Percentiles rank a stretch among this genome's conserved stretches.
These are phyloP conservation scores for Acer campestre DNA, from an alignment of 345 rosid genomes.

Conservation along the genomic window DNA sequence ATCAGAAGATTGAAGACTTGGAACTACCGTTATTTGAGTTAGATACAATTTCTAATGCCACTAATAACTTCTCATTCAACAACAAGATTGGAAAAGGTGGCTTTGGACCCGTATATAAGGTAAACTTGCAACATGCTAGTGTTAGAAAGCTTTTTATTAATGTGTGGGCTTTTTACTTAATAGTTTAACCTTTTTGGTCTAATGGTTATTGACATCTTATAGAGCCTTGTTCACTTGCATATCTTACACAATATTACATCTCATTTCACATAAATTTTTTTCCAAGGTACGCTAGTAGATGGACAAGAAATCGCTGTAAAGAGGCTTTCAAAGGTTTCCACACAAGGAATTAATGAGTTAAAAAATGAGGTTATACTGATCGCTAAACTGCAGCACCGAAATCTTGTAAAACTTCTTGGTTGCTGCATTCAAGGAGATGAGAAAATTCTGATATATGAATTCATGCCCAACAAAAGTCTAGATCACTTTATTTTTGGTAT, in stretches of 20 bases:
- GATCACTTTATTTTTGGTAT: constrained; percentile 39
- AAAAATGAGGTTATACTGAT: constrained; percentile 24
- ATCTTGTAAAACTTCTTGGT: constrained; percentile 45
- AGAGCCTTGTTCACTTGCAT: no score
- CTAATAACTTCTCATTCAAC: constrained; percentile 16
- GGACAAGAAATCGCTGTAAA: constrained; percentile 32
- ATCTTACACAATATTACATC: neutral
- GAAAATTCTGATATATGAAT: constrained; percentile 38
- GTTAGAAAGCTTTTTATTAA: neutral
- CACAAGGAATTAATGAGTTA: constrained; percentile 25
- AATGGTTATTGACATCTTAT: no score
- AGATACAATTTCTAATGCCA: constrained; percentile 23
- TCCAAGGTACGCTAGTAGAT: constrained; percentile 15
- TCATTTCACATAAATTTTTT: neutral
- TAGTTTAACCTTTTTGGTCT: no score
- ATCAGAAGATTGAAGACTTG: constrained; percentile 11
- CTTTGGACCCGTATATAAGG: constrained; percentile 35
- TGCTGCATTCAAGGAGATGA: constrained; percentile 40
- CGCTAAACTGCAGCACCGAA: constrained; percentile 43
- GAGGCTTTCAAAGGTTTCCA: constrained; percentile 23
- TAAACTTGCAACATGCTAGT: constrained; percentile 14
- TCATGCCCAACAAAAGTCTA: constrained; percentile 37
- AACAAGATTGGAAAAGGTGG: constrained; percentile 41
- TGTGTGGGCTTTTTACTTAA: no score
- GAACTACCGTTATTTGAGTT: constrained; percentile 30